These are phyloP conservation scores for Aureoboletus auriporus DNA, from an alignment of 768 basidiomycete genomes.

Conservation along the genomic window DNA sequence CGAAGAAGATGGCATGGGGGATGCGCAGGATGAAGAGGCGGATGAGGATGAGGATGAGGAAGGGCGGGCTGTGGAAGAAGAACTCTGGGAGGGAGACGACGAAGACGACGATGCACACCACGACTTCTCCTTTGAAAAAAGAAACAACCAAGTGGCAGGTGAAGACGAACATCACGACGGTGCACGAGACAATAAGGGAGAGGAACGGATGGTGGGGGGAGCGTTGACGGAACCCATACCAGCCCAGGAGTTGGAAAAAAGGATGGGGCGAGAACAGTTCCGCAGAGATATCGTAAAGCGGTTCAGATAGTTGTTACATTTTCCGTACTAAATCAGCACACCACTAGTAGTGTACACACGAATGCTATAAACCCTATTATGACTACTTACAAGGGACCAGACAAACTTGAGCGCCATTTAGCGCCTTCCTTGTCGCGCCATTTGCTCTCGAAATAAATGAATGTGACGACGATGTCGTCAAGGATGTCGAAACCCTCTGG, in stretches of 20 bases:
- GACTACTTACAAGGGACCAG: not conserved
- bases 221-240: not conserved
- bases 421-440: conserved; percentile 24
- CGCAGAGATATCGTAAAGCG: conserved; percentile 1
- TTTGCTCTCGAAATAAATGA: conserved; percentile 31
- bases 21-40: not conserved
- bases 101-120: not conserved
- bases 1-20: not conserved
- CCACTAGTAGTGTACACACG: too few species aligned
- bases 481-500: conserved; percentile 28
- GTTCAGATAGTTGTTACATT: conserved; percentile 5
- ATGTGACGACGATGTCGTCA: conserved; percentile 35
- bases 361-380: too few species aligned
- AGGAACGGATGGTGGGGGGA: not conserved
- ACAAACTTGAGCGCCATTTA: conserved; percentile 9
- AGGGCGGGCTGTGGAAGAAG: conserved; percentile 11
- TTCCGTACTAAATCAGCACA: not conserved
- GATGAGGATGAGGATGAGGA: conserved; percentile 8
- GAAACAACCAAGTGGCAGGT: not conserved
- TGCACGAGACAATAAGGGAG: not conserved
- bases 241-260: conserved; percentile 12
- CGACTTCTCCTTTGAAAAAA: conserved; percentile 5
- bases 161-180: not conserved
- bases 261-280: conserved; percentile 13
- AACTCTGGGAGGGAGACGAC: not conserved